Conservation (phyloP, 2,329 filamentous ascomycete genomes). For the Alternaria hordeiaustralica region DNA sequence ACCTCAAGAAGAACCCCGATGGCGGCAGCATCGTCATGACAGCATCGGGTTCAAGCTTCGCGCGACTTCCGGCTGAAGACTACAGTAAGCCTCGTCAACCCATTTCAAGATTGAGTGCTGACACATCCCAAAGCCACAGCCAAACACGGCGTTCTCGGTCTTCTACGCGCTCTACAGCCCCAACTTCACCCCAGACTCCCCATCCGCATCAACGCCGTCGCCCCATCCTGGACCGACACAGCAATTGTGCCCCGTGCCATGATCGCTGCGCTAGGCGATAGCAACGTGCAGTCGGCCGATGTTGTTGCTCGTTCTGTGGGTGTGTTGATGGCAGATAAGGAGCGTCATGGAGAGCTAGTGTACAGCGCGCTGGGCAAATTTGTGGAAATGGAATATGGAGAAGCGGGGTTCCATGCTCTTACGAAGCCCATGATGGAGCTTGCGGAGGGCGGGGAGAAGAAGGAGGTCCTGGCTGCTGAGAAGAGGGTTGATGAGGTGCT, state of each 20-base stretch:
- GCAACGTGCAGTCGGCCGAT: conserved; percentile 29
- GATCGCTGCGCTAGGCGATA: conserved; percentile 22
- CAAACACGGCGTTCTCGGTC: conserved; percentile 43
- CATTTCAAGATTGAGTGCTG: not conserved
- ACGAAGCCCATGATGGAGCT: conserved; percentile 26
- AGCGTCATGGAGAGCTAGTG: conserved; percentile 35
- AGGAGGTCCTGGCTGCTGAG: conserved; percentile 1
- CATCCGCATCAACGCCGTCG: conserved; percentile 44
- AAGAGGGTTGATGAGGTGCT: not conserved
- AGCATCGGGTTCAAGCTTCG: conserved; percentile 38
- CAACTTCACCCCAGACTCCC: conserved; percentile 31
- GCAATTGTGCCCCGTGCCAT: conserved; percentile 25
- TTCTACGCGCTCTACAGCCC: conserved; percentile 33
- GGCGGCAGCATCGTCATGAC: conserved; percentile 44
- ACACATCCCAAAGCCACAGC: conserved; percentile 26
- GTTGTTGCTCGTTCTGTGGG: conserved; percentile 32
- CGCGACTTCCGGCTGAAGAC: conserved; percentile 31
- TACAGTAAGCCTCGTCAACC: conserved; percentile 30
- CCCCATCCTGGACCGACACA: conserved; percentile 42
- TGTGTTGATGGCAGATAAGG: conserved; percentile 35
- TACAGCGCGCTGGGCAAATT: conserved; percentile 33
- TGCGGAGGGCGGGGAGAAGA: not conserved
- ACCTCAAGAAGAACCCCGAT: conserved; percentile 31
- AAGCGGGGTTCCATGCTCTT: conserved; percentile 24
- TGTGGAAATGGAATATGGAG: conserved; percentile 39